Evolutionary conservation across 78 protist genomes (phyloP).

Genomic region (Bodo saltans): DNA sequence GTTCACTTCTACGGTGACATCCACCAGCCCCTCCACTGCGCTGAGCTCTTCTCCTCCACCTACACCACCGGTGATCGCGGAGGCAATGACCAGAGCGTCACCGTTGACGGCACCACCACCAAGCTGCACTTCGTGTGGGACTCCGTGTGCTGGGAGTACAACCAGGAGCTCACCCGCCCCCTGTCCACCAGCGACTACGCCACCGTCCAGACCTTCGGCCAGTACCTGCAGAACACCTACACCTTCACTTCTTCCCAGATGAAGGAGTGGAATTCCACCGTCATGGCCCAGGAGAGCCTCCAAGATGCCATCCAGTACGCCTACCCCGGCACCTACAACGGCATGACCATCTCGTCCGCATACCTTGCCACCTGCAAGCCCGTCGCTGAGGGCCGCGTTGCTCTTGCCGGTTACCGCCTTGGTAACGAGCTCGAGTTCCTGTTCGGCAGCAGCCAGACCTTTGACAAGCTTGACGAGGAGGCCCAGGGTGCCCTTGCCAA

Average conservation of each 20-base stretch:
- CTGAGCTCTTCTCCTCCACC: not conserved
- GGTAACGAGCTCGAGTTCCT: not conserved
- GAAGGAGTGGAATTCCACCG: not conserved
- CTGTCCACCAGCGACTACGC: not conserved
- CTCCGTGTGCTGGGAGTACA: conserved; percentile 8
- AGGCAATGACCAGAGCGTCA: not conserved
- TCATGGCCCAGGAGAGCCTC: not conserved
- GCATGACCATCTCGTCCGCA: not conserved
- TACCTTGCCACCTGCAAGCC: not conserved
- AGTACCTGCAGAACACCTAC: not conserved
- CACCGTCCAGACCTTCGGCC: not conserved
- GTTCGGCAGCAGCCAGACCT: not conserved
- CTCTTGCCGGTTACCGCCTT: not conserved
- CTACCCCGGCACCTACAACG: not conserved
- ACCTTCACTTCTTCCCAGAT: not conserved
- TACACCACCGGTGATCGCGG: conserved; percentile 10
- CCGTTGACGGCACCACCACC: not conserved
- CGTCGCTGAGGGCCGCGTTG: not conserved
- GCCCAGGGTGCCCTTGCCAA: too few relatives aligned
- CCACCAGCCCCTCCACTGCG: conserved; percentile 18
- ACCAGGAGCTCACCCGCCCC: not conserved
- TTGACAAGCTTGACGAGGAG: too few relatives aligned
- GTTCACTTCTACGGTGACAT: conserved; percentile 16
- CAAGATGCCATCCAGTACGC: not conserved
- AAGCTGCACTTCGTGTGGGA: conserved; percentile 20